phyloP scores from a whole-genome alignment of 345 rosid species.

The Gossypium anomalum region DNA sequence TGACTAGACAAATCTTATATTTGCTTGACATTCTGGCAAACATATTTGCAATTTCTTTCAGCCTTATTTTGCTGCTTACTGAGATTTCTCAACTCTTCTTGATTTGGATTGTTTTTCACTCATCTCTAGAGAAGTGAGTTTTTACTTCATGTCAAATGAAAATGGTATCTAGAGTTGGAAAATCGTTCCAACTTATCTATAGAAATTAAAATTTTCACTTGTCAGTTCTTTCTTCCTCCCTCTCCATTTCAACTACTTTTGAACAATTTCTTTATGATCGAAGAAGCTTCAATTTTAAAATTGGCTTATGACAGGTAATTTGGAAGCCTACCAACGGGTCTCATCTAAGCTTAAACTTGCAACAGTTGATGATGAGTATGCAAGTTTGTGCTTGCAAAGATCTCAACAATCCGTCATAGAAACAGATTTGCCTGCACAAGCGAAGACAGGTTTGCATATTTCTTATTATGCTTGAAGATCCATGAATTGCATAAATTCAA shows the following conservation, averaged over 20 bases:
- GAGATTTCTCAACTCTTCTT: background rate
- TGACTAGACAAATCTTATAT: background rate
- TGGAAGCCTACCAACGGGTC: constrained; percentile 63
- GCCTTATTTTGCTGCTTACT: background rate
- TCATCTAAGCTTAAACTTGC: constrained; percentile 83
- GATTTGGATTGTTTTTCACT: background rate
- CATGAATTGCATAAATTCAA: background rate
- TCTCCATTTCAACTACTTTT: background rate
- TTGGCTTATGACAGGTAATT: constrained; percentile 51
- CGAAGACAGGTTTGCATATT: constrained; percentile 66
- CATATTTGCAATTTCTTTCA: background rate
- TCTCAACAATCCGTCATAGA: constrained; percentile 43
- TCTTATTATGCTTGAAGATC: constrained; percentile 9
- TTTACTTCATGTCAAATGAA: background rate
- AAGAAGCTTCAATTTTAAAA: background rate
- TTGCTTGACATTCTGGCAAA: background rate
- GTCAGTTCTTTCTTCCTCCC: background rate
- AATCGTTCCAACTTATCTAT: too few relatives aligned
- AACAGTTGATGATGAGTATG: constrained; percentile 58
- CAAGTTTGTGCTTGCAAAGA: constrained; percentile 29
- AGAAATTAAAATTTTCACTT: background rate
- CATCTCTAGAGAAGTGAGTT: background rate
- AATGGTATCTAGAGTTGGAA: background rate
- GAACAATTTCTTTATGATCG: background rate
- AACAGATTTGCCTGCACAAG: constrained; percentile 50